Conservation (phyloP, 2,329 filamentous ascomycete genomes). For the Trichoderma breve region DNA sequence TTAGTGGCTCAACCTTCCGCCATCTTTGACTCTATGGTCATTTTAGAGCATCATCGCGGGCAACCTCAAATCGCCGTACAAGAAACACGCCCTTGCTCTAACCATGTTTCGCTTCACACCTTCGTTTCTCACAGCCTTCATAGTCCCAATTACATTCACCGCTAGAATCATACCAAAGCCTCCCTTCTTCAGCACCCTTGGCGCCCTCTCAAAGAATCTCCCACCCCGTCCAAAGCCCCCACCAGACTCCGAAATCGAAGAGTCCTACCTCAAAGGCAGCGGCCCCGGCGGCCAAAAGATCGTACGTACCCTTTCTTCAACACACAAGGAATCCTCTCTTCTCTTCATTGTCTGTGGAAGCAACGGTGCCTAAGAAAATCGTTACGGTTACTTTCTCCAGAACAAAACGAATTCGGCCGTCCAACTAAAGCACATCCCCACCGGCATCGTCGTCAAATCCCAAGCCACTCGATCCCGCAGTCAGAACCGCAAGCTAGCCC, state of each 20-base stretch:
- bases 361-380: background rate
- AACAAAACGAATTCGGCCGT: conserved; percentile 98
- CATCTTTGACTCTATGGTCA: background rate
- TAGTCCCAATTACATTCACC: background rate
- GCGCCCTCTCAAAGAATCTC: conserved; percentile 52
- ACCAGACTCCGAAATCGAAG: conserved; percentile 74
- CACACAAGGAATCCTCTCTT: background rate
- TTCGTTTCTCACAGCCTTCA: background rate
- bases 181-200: conserved; percentile 34
- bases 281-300: conserved; percentile 97
- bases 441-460: conserved; percentile 89
- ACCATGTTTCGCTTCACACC: background rate
- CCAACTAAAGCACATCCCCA: conserved; percentile 85
- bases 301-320: conserved; percentile 45
- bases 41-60: background rate
- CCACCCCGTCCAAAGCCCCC: conserved; percentile 73
- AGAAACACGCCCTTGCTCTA: background rate
- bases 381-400: conserved; percentile 36
- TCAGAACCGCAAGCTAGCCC: conserved; percentile 84
- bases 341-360: background rate
- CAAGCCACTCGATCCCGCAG: conserved; percentile 84
- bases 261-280: conserved; percentile 84
- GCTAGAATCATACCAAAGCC: background rate
- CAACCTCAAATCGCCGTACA: background rate
- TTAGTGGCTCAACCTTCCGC: background rate